These are phyloP conservation scores for Psilocybe cyanescens DNA, from an alignment of 768 basidiomycete species.

Conservation along the genomic window DNA sequence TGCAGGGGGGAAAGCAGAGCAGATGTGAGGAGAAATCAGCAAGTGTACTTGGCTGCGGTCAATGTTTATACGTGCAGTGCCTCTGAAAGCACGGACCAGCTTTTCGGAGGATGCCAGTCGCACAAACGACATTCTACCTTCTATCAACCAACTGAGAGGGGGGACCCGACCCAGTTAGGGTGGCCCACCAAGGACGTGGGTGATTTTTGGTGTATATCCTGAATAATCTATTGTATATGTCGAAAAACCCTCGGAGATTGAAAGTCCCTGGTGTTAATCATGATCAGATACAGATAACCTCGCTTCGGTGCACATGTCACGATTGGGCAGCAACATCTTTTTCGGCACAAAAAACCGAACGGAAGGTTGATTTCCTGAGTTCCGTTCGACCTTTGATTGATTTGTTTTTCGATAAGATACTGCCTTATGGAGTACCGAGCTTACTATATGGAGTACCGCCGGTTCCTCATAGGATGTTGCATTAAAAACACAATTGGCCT, in stretches of 20 bases:
- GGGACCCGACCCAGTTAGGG: neutral
- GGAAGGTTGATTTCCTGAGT: neutral
- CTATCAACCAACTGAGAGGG: neutral
- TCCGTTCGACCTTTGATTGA: neutral
- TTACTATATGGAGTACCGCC: neutral
- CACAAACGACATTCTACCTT: neutral
- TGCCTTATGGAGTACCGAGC: neutral
- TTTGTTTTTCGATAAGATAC: neutral
- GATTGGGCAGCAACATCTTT: neutral
- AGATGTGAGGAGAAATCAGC: neutral
- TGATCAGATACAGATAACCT: neutral
- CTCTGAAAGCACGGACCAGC: neutral
- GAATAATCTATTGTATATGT: neutral
- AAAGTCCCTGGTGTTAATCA: neutral
- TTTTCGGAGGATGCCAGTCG: neutral
- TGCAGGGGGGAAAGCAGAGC: neutral
- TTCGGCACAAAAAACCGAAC: neutral
- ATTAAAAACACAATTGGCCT: neutral
- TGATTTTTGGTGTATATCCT: neutral
- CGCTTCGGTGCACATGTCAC: neutral
- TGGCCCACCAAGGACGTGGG: neutral
- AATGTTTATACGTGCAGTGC: neutral
- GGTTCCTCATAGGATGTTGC: neutral
- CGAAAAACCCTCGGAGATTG: neutral
- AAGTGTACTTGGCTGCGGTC: neutral